Base-by-base conservation (phyloP, 1,284 basidiomycete species). In the Amylostereum areolatum region DNA sequence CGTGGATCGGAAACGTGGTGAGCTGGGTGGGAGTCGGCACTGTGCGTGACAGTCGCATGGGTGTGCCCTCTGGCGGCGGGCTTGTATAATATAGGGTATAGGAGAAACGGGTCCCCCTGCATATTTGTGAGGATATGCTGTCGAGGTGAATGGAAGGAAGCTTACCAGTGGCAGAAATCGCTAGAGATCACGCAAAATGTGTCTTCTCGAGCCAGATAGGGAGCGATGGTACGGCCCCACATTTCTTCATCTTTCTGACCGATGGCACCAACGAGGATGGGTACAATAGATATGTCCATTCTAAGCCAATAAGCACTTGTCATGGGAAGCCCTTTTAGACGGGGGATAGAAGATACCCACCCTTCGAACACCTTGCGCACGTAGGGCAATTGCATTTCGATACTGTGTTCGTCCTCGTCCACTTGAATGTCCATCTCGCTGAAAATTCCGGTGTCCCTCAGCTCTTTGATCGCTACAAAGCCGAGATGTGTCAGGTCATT, bases 381-480 rank as follows among this genome's bases (percentile, higher is more conserved):
- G 65, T 96, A 98, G 3, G 95, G 94, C 10, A 97, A 74, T 59
- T 98, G 95, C 92, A 99, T 96, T 70, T 99, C 97, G 47, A 99
- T 84, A 61, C 91, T 95, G 65, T 99, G 97, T 61, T 99, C 97
- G 36, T 89, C 91, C 65, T 96, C 92, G 62, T 99, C 97, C 2
- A 81, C 83, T 1, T 69, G 59, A 1, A 74, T 56, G 12, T 70
- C 71, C 83, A 98, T 88, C 25, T 75, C 70, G 33, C 74, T 72
- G 60, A 99, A 99, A 49, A 81, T 69, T 0, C 83, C 81, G 0
- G 90, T 90, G 2, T 65, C 66, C 41, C 73, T 71, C 11, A 99
- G 75, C 57, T 90, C 78, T 5, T 70, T 65, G 49, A 90, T 85
- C 2, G 79, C 92, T 95, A 59, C 4, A 33, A 45, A 7, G 50